Evolutionary conservation across 768 basidiomycete species (phyloP).

Genomic region (Chalciporus chontae): DNA sequence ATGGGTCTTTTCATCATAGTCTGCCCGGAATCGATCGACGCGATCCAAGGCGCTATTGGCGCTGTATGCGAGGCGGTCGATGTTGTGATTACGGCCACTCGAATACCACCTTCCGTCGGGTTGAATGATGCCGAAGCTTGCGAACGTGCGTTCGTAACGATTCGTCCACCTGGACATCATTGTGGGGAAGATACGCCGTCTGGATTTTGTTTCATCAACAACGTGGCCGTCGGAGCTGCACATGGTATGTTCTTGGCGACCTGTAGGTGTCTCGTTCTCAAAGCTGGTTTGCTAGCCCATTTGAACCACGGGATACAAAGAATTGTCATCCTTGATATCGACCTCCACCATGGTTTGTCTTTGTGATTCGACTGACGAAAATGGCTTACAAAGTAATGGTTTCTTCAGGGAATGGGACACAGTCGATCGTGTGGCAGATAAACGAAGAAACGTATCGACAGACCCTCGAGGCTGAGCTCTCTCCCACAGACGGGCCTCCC

Average conservation of each 20-base stretch:
- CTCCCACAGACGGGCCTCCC: conserved; percentile 21
- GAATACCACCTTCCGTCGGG: conserved; percentile 7
- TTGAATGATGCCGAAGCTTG: conserved; percentile 8
- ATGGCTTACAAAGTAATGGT: background rate
- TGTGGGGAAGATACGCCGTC: conserved; percentile 87
- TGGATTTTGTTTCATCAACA: conserved; percentile 96
- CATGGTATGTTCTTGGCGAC: conserved; percentile 55
- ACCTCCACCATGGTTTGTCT: conserved; percentile 27
- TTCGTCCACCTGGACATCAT: conserved; percentile 93
- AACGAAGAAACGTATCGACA: conserved; percentile 83
- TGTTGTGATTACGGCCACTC: conserved; percentile 39
- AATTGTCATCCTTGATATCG: conserved; percentile 87
- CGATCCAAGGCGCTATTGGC: conserved; percentile 78
- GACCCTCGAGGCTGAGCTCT: conserved; percentile 49
- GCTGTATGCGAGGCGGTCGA: conserved; percentile 91
- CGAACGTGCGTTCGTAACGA: conserved; percentile 70
- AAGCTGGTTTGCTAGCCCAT: conserved; percentile 55
- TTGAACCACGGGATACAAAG: conserved; percentile 73
- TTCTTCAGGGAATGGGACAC: conserved; percentile 83
- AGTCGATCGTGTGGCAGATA: conserved; percentile 86
- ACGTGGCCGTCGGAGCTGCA: conserved; percentile 85
- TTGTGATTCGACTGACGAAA: background rate
- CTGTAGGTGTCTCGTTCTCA: background rate
- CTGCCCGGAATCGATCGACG: conserved; percentile 70
- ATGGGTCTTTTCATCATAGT: conserved; percentile 40